These are phyloP conservation scores for Circinella minor DNA, from an alignment of 371 early-diverging fungal genomes.

Conservation along the genomic window DNA sequence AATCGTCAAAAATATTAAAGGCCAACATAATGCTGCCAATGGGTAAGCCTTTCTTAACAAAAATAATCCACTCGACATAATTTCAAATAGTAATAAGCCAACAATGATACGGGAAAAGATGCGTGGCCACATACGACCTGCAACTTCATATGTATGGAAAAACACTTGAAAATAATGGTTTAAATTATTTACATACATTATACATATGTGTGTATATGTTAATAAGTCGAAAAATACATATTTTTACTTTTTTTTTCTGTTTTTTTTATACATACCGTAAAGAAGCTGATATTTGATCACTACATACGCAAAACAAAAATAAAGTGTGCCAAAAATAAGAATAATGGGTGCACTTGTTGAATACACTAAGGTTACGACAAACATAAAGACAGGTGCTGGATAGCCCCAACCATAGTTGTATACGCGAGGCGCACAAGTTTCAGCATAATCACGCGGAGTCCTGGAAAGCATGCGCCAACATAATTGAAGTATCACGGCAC, in stretches of 20 bases:
- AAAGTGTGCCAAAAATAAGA: slow-evolving; percentile 75
- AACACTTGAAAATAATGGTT: slow-evolving; percentile 49
- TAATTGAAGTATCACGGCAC: slow-evolving; percentile 60
- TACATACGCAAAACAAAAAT: slow-evolving; percentile 73
- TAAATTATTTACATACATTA: too few relatives aligned
- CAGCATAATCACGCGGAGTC: slow-evolving; percentile 73
- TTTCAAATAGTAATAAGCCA: slow-evolving; percentile 78
- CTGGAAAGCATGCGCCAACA: slow-evolving; percentile 58
- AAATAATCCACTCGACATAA: slow-evolving; percentile 78
- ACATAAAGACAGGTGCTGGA: slow-evolving; percentile 74
- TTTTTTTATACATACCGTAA: slow-evolving; percentile 49
- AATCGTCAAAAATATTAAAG: slow-evolving; percentile 56
- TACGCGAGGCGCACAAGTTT: slow-evolving; percentile 65
- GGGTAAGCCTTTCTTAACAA: slow-evolving; percentile 62
- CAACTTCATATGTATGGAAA: slow-evolving; percentile 81
- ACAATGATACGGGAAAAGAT: slow-evolving; percentile 74
- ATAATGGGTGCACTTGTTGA: slow-evolving; percentile 85
- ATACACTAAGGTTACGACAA: slow-evolving; percentile 78
- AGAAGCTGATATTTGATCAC: slow-evolving; percentile 78
- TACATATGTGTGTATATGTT: neutral
- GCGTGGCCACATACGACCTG: slow-evolving; percentile 77
- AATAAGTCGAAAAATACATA: neutral
- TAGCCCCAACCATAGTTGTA: slow-evolving; percentile 74
- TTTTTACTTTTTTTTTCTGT: neutral
- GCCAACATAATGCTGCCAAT: slow-evolving; percentile 49